phyloP scores from a whole-genome alignment of 2,329 filamentous ascomycete genomes.

The Aspergillus nomiae region DNA sequence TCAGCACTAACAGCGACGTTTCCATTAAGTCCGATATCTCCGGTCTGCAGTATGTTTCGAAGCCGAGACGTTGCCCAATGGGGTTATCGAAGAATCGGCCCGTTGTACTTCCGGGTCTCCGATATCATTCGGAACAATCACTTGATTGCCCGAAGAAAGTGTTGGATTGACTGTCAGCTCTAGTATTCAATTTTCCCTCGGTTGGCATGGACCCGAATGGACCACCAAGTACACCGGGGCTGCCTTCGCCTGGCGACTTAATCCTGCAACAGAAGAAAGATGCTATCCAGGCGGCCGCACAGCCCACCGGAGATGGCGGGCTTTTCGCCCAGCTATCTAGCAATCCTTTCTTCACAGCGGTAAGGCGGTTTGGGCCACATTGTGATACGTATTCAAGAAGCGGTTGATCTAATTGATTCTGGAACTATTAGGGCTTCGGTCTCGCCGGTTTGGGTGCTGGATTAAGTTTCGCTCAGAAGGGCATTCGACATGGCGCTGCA shows the following conservation, averaged over 20 bases:
- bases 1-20: neutral
- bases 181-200: slow-evolving; percentile 14
- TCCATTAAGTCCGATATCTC: slow-evolving; percentile 26
- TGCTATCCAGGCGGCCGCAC: slow-evolving; percentile 28
- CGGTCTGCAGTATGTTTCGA: neutral
- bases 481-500: slow-evolving; percentile 69
- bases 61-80: neutral
- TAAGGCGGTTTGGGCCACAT: slow-evolving; percentile 29
- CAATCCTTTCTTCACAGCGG: slow-evolving; percentile 55
- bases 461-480: slow-evolving; percentile 77
- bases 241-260: slow-evolving; percentile 36
- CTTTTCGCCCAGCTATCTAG: slow-evolving; percentile 47
- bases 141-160: slow-evolving; percentile 6
- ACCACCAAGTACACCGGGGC: slow-evolving; percentile 28
- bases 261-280: slow-evolving; percentile 40
- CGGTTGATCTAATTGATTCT: neutral
- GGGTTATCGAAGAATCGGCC: slow-evolving; percentile 22
- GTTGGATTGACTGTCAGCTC: slow-evolving; percentile 7
- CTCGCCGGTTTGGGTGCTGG: slow-evolving; percentile 85
- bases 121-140: slow-evolving; percentile 20
- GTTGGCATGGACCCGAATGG: slow-evolving; percentile 43
- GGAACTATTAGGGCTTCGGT: slow-evolving; percentile 68
- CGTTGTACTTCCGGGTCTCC: slow-evolving; percentile 34
- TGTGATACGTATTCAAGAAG: neutral
- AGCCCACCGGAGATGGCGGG: slow-evolving; percentile 40